Percentiles rank a stretch among this genome's conserved stretches.
Evolutionary conservation across 768 basidiomycete species (phyloP).

Genomic region (Fibroporia radiculosa): DNA sequence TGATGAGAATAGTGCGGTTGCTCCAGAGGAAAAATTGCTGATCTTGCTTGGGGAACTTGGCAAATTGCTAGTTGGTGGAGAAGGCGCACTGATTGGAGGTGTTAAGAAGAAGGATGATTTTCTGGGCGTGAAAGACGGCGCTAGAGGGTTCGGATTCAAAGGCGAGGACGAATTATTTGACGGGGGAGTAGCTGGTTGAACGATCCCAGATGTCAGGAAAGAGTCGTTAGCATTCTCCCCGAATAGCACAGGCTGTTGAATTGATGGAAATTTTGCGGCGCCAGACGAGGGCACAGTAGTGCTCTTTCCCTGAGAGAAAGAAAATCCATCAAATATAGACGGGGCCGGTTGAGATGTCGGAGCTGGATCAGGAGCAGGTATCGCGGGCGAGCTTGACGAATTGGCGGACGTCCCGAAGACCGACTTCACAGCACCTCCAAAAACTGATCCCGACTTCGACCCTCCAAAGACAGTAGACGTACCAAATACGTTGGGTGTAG

Average conservation of each 20-base stretch:
- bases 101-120: background rate
- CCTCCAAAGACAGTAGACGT: constrained; percentile 13
- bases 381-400: background rate
- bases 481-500: constrained; percentile 28
- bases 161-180: constrained; percentile 2
- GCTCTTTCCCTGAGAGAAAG: background rate
- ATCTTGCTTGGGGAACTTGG: background rate
- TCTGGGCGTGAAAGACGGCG: constrained; percentile 11
- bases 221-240: no score
- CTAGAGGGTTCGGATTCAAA: constrained; percentile 14
- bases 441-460: constrained; percentile 8
- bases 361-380: background rate
- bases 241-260: no score
- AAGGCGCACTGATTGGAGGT: background rate
- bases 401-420: constrained; percentile 4
- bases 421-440: constrained; percentile 3
- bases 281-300: no score
- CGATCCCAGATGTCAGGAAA: background rate
- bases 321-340: background rate
- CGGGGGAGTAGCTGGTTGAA: background rate
- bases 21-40: background rate
- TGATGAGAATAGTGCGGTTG: background rate
- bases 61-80: background rate
- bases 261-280: no score
- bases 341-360: background rate